Base-by-base conservation (phyloP, 148 eudicot genomes). In the Vaccinium vitisidaea region DNA sequence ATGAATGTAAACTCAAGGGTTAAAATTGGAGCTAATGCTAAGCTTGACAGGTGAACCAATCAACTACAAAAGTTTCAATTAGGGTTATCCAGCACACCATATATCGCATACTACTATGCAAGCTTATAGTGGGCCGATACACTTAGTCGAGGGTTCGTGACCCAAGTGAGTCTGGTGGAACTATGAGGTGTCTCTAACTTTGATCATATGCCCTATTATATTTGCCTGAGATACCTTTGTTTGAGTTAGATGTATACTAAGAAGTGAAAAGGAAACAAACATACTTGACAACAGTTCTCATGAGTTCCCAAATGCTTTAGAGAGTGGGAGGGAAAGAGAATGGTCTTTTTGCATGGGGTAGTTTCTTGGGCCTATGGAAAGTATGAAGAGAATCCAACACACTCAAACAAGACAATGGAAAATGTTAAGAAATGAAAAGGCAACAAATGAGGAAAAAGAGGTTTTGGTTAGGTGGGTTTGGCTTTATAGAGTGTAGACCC, bases 401-500 rank as follows among this genome's bases (percentile, higher is more conserved):
- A 55, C 36, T 43, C 85, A 76, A 75, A 58, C 36, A 76, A 80
- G 88, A 77, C 63, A 86, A 86, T 77, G 52, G 16, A 54, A 78
- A 65, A 79, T 16, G 43, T 56, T 55, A 53, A 77, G 55, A 71
- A 49, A 84, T 49, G 56, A 78, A 56, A 87, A 87, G 84, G 86
- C 53, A 76, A 48, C 83, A 81, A 67, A 89, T 50, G 49, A 80
- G 86, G 88, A 49, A 86, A 85, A 84, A 85, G 25, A 85, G 36
- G 88, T 86, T n/a, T 32, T 21, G 86, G 84, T 87, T 93, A 83
- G 88, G 88, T 86, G 90, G 79, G 88, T 67, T 87, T 86, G 87
- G 89, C 85, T 88, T 92, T 89, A 82, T 86, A 85, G 89, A 86
- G 88, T 77, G 82, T 86, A 87, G 87, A 90, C 87, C 92, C 94